Evolutionary conservation across 1,284 basidiomycete genomes (phyloP).

Genomic region (Heliocybe sulcata): DNA sequence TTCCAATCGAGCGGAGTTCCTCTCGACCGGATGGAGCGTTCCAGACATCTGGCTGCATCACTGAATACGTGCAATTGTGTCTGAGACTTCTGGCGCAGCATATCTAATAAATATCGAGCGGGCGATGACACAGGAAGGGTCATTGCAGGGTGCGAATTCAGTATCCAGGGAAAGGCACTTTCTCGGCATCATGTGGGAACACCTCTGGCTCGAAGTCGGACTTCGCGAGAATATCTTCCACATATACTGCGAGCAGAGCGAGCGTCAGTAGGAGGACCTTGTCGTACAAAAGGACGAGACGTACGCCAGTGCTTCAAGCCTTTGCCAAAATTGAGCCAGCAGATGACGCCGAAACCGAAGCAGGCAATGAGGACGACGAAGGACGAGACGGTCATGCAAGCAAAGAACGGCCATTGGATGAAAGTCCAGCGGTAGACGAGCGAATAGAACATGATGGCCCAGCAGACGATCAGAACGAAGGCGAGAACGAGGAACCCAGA

Average conservation of each 20-base stretch:
- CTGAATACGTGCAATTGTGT: background rate
- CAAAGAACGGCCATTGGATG: conserved; percentile 50
- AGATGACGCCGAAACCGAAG: conserved; percentile 37
- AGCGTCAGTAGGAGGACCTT: conserved; percentile 1
- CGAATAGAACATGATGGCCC: conserved; percentile 48
- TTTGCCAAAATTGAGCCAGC: conserved; percentile 41
- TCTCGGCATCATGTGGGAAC: conserved; percentile 30
- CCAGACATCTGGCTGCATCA: too few relatives aligned
- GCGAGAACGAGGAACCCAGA: conserved; percentile 32
- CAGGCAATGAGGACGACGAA: conserved; percentile 37
- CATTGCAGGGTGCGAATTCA: background rate
- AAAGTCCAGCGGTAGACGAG: conserved; percentile 47
- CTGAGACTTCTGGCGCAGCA: background rate
- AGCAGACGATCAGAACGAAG: conserved; percentile 30
- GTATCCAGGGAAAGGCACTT: conserved; percentile 10
- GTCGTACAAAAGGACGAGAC: conserved; percentile 11
- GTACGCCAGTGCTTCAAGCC: conserved; percentile 42
- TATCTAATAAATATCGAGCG: background rate
- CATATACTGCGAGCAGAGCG: conserved; percentile 26
- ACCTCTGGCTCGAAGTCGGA: conserved; percentile 38
- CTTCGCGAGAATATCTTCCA: conserved; percentile 32
- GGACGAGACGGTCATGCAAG: conserved; percentile 36
- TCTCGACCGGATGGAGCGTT: too few relatives aligned
- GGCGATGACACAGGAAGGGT: conserved; percentile 1
- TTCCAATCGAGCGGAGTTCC: too few relatives aligned